Evolutionary conservation across 1,139 yeast genomes (phyloP).

Genomic region (Blastobotrys malaysiensis): DNA sequence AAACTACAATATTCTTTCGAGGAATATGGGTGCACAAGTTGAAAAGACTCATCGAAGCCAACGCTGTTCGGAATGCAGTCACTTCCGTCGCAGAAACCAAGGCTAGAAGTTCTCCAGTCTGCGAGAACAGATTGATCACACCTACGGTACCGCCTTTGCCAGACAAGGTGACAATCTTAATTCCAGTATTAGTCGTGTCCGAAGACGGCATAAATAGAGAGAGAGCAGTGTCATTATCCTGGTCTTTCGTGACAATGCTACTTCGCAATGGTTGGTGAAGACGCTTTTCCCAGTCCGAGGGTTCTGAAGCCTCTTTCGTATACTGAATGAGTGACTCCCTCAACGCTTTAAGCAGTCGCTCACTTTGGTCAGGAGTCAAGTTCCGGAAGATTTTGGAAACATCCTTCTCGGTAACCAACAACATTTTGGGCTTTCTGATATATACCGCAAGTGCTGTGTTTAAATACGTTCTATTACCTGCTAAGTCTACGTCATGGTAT

Average conservation of each 20-base stretch:
- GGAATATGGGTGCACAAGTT: conserved; percentile 1
- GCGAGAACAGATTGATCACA: conserved; percentile 7
- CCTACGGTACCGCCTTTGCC: conserved; percentile 6
- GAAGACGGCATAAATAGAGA: conserved; percentile 10
- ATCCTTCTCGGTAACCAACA: conserved; percentile 1
- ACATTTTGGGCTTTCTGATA: background rate
- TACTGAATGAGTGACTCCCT: conserved; percentile 1
- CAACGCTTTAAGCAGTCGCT: conserved; percentile 1
- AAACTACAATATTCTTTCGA: conserved; percentile 3
- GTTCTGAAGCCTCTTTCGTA: background rate
- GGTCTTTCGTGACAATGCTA: conserved; percentile 6
- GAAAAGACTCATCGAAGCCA: conserved; percentile 5
- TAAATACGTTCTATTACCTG: background rate
- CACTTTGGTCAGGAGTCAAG: background rate
- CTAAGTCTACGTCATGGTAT: too few relatives aligned
- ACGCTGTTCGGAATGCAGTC: conserved; percentile 10
- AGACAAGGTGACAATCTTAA: conserved; percentile 8
- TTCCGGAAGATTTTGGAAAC: conserved; percentile 2
- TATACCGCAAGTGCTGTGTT: background rate
- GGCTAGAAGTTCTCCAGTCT: conserved; percentile 4
- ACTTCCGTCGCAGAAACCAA: conserved; percentile 9
- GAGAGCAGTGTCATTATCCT: too few relatives aligned
- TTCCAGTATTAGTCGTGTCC: conserved; percentile 5
- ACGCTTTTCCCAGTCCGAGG: conserved; percentile 1
- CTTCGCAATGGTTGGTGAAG: conserved; percentile 10